phyloP scores from a whole-genome alignment of 2,329 filamentous ascomycete genomes.

The Truncatella angustata region DNA sequence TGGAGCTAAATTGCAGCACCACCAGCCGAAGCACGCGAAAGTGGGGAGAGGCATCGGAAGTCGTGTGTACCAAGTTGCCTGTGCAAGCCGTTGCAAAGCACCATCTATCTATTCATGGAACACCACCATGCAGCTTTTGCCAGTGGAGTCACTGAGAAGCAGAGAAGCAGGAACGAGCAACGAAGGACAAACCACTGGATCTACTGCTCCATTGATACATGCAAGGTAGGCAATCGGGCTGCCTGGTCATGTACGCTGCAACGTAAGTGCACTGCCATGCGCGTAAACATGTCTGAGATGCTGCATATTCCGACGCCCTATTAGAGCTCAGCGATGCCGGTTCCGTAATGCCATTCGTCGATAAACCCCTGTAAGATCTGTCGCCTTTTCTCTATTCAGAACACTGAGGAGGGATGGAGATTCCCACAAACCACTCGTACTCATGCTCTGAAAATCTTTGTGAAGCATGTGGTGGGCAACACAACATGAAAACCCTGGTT shows the following conservation, averaged over 20 bases:
- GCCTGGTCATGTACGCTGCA: no score
- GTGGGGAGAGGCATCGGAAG: neutral
- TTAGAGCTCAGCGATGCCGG: constrained; percentile 31
- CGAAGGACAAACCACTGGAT: neutral
- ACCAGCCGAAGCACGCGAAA: constrained; percentile 6
- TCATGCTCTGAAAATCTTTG: neutral
- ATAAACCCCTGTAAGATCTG: constrained; percentile 18
- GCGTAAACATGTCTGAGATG: constrained; percentile 36
- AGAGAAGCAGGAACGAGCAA: constrained; percentile 8
- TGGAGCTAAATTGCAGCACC: constrained; percentile 1
- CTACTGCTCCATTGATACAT: neutral
- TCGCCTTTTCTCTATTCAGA: constrained; percentile 24
- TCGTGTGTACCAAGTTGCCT: neutral
- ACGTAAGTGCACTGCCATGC: constrained; percentile 44
- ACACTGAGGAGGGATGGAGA: neutral
- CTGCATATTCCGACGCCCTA: constrained; percentile 40
- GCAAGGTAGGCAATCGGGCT: neutral
- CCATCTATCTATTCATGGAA: constrained; percentile 4
- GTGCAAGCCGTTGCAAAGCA: constrained; percentile 5
- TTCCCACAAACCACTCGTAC: neutral
- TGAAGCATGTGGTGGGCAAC: constrained; percentile 4
- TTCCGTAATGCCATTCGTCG: constrained; percentile 34
- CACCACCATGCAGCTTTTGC: neutral
- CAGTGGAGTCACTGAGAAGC: neutral
- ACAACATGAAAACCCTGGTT: constrained; percentile 4